Percentiles rank a stretch among this genome's conserved stretches.
Evolutionary conservation across 129 eudicot species (phyloP).

Genomic region (Mikania micrantha): DNA sequence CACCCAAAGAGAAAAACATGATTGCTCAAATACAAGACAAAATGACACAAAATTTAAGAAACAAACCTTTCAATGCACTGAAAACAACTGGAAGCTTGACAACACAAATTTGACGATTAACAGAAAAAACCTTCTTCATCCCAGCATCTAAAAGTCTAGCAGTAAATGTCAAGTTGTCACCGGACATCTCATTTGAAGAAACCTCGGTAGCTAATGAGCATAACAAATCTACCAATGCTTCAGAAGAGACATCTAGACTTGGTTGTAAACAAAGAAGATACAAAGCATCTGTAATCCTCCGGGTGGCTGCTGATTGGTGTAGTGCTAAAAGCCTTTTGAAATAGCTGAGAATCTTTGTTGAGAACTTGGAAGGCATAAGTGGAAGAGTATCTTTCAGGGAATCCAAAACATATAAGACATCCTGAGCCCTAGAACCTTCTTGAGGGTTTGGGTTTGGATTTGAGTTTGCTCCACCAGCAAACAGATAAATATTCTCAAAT

Average conservation of each 20-base stretch:
- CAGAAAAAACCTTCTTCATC: constrained; percentile 55
- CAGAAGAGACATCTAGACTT: constrained; percentile 58
- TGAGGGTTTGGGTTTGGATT: constrained; percentile 42
- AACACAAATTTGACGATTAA: constrained; percentile 68
- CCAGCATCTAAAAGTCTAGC: constrained; percentile 84
- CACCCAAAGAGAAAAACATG: constrained; percentile 11
- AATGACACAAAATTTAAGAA: not conserved
- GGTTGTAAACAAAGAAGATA: constrained; percentile 58
- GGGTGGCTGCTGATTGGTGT: constrained; percentile 59
- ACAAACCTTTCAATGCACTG: constrained; percentile 65
- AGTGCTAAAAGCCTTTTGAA: constrained; percentile 67
- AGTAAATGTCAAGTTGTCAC: constrained; percentile 82
- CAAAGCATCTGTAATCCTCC: constrained; percentile 69
- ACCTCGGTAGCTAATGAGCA: constrained; percentile 55
- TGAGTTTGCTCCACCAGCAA: constrained; percentile 83
- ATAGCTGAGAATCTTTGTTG: constrained; percentile 59
- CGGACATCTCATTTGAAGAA: constrained; percentile 65
- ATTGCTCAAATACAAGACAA: not conserved
- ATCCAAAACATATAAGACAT: constrained; percentile 72
- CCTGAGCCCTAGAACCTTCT: constrained; percentile 75
- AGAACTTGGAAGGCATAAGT: constrained; percentile 57
- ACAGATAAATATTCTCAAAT: constrained; percentile 67
- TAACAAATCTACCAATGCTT: constrained; percentile 62
- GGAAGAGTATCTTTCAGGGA: constrained; percentile 70
- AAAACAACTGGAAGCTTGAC: constrained; percentile 84